Evolutionary conservation across 306 rosid genomes (phyloP).

Genomic region (Spatholobus suberectus): DNA sequence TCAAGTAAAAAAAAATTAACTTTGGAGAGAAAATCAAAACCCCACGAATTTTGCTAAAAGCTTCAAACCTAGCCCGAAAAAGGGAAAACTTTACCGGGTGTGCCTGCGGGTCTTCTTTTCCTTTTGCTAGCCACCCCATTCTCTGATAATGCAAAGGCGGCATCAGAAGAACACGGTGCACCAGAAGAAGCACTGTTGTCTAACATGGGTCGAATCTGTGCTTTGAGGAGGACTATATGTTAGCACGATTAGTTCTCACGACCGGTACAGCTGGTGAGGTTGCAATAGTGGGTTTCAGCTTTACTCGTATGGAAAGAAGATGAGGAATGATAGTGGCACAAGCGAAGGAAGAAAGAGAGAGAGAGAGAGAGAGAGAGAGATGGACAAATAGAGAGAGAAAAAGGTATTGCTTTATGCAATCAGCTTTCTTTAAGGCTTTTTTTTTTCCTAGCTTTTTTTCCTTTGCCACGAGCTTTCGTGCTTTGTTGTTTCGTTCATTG

Average conservation of each 20-base stretch:
- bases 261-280: constrained; percentile 51
- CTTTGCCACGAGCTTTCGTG: constrained; percentile 50
- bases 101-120: constrained; percentile 96
- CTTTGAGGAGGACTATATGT: constrained; percentile 33
- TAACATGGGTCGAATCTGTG: constrained; percentile 70
- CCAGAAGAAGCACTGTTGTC: constrained; percentile 49
- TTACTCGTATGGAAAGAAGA: constrained; percentile 45
- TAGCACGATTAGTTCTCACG: constrained; percentile 28
- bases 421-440: constrained; percentile 67
- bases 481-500: constrained; percentile 56
- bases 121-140: constrained; percentile 71
- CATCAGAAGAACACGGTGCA: constrained; percentile 58
- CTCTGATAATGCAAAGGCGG: constrained; percentile 53
- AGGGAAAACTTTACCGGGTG: constrained; percentile 68
- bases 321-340: constrained; percentile 21
- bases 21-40: background rate
- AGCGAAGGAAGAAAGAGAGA: constrained; percentile 28
- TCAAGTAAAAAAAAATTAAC: background rate
- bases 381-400: constrained; percentile 32
- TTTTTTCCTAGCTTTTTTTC: constrained; percentile 37
- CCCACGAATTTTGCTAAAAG: background rate
- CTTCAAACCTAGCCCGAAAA: background rate
- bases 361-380: background rate
- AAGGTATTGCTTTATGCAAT: constrained; percentile 71
- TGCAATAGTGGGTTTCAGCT: constrained; percentile 67